Evolutionary conservation across 1,284 basidiomycete genomes (phyloP), one percentile per base, ranked within the genome.

Genomic region (Violaceomyces palustris): DNA sequence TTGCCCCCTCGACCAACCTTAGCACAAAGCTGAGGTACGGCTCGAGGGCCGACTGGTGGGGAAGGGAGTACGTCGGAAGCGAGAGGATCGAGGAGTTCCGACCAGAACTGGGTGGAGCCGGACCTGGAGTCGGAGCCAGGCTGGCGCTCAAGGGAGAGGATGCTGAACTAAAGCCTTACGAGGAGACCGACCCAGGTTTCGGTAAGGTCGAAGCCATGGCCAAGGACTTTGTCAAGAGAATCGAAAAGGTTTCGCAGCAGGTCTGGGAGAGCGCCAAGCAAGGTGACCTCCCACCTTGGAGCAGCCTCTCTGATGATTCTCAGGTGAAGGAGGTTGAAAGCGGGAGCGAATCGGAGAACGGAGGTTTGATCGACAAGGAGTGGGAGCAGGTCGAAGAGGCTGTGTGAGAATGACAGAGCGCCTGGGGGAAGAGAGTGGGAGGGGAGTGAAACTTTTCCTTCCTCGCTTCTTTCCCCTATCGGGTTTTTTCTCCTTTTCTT

Each of bases 21-120:
- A 64, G 69, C 42, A 36, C 51, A n/a, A 57, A 49, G 26, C 53
- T 49, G 42, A 61, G 67, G 12, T 72, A 72, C 46, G 67, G 62
- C n/a, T 54, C 66, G 34, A 61, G 61, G 14, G 45, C 56, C 30
- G 67, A 67, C 35, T 57, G 51, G 18, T 50, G 50, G 42, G 71
- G 65, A 10, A 50, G 60, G 36, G 69, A 70, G 36, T 72, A 71
- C 30, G 68, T 69, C 8, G 51, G 50, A 35, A 38, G 54, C 18
- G 69, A 57, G 9, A 52, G 36, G 7, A 50, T 70, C 17, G 64
- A 63, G 31, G 70, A 55, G 40, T 60, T 51, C 28, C 52, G 57
- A 10, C 28, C 48, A 25, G 45, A 49, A 52, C 33, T 73, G 48
- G 69, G 48, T 28, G 39, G 56, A 21, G 40, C 45, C 21, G 42